Percentiles rank a stretch among this genome's conserved stretches.
Conservation (phyloP, 2,329 filamentous ascomycete genomes). For the Cyclaneusma minus region DNA sequence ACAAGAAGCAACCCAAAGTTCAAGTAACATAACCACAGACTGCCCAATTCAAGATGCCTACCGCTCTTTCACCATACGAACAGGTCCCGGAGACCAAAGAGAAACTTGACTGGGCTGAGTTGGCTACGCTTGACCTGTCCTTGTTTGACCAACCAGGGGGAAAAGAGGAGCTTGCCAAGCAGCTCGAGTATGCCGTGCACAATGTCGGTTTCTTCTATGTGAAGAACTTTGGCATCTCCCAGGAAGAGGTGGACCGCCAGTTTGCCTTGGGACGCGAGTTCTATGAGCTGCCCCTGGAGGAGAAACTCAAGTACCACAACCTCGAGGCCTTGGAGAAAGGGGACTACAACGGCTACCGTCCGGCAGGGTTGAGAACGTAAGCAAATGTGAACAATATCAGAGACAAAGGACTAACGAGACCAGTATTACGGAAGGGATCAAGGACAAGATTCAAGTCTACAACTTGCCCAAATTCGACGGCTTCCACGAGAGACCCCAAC, state of each 20-base stretch:
- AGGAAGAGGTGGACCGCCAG: conserved; percentile 43
- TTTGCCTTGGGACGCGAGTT: conserved; percentile 45
- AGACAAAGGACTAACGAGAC: no score
- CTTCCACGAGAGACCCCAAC: conserved; percentile 28
- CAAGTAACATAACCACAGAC: conserved; percentile 5
- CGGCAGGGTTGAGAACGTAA: conserved; percentile 7
- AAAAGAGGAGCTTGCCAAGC: conserved; percentile 32
- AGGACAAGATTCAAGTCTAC: conserved; percentile 42
- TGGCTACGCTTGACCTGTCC: conserved; percentile 36
- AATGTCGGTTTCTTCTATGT: conserved; percentile 45
- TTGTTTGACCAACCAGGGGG: conserved; percentile 31
- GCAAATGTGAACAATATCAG: conserved; percentile 1
- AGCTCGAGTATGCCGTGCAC: conserved; percentile 34
- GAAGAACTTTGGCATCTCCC: conserved; percentile 42
- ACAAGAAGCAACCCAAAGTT: conserved; percentile 8
- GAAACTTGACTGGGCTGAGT: conserved; percentile 31
- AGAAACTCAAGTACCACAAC: conserved; percentile 40
- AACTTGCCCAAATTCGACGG: conserved; percentile 43
- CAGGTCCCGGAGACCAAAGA: conserved; percentile 31
- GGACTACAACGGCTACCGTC: conserved; percentile 40
- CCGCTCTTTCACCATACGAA: conserved; percentile 24
- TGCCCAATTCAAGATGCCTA: conserved; percentile 17
- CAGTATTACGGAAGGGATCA: conserved; percentile 23
- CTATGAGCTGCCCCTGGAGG: conserved; percentile 37
- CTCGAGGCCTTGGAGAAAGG: conserved; percentile 33